phyloP scores from a whole-genome alignment of 73 alveolate species.

The Paramecium sexaurelia region DNA sequence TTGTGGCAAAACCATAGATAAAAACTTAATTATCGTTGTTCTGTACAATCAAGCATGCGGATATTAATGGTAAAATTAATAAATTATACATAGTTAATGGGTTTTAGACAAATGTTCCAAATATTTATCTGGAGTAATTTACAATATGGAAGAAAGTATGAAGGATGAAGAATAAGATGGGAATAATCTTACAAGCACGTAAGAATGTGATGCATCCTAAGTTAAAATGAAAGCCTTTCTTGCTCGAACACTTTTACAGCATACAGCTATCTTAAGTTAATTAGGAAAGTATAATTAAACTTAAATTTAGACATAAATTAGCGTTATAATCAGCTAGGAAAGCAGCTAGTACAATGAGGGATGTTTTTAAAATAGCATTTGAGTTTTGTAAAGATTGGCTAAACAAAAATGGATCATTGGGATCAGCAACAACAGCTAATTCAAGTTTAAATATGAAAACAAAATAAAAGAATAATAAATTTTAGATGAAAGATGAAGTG shows the following conservation, averaged over 20 bases:
- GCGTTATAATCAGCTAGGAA: slow-evolving; percentile 12
- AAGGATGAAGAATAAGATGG: slow-evolving; percentile 65
- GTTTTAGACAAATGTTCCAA: slow-evolving; percentile 68
- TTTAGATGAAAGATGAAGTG: slow-evolving; percentile 62
- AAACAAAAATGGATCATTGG: slow-evolving; percentile 19
- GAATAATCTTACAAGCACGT: slow-evolving; percentile 1
- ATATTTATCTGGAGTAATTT: slow-evolving; percentile 66
- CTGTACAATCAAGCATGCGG: slow-evolving; percentile 68
- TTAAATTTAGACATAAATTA: slow-evolving; percentile 33
- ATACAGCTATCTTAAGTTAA: slow-evolving; percentile 30
- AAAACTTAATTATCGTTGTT: slow-evolving; percentile 58
- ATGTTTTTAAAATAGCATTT: not conserved
- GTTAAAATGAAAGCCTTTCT: slow-evolving; percentile 32
- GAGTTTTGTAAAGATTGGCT: slow-evolving; percentile 41
- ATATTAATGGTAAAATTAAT: slow-evolving; percentile 42
- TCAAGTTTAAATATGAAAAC: not conserved
- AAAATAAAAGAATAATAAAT: not conserved
- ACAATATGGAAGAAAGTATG: slow-evolving; percentile 59
- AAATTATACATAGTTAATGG: slow-evolving; percentile 16
- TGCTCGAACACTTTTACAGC: not conserved
- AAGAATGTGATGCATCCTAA: slow-evolving; percentile 17
- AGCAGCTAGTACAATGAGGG: slow-evolving; percentile 37
- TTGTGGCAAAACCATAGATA: slow-evolving; percentile 65
- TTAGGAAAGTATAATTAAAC: slow-evolving; percentile 18
- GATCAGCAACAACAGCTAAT: slow-evolving; percentile 15